Conservation (phyloP, 139 green algal genomes). For the Zygnema circumcarinatum region DNA sequence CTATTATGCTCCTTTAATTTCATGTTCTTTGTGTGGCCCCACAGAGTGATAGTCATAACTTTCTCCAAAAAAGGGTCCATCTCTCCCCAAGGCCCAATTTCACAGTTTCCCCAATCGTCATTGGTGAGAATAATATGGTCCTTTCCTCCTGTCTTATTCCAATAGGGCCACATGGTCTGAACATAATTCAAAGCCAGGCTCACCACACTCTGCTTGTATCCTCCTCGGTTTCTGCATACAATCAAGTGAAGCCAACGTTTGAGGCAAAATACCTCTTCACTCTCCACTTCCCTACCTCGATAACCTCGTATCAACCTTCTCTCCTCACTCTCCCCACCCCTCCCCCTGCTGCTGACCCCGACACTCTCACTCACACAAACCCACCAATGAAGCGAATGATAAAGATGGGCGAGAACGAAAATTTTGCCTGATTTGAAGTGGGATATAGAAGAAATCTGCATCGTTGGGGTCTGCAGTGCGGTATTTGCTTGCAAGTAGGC, state of each 20-base stretch:
- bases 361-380: constrained; percentile 2
- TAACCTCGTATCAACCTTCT: no score
- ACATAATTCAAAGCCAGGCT: constrained; percentile 57
- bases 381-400: background rate
- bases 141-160: constrained; percentile 65
- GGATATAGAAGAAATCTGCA: constrained; percentile 60
- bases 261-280: no score
- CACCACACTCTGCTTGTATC: background rate
- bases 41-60: constrained; percentile 31
- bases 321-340: no score
- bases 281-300: no score
- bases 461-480: constrained; percentile 69
- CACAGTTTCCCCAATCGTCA: constrained; percentile 73
- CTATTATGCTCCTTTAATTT: constrained; percentile 38
- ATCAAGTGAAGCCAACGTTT: no score
- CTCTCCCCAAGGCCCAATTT: constrained; percentile 18
- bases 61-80: constrained; percentile 3
- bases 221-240: background rate
- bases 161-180: constrained; percentile 67
- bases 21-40: constrained; percentile 42
- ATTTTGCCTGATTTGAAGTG: constrained; percentile 1
- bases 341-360: no score
- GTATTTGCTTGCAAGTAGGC: constrained; percentile 68
- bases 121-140: constrained; percentile 75
- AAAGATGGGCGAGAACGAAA: no score